Conservation (phyloP, 1,139 yeast genomes). For the Yamadazyma oceani region DNA sequence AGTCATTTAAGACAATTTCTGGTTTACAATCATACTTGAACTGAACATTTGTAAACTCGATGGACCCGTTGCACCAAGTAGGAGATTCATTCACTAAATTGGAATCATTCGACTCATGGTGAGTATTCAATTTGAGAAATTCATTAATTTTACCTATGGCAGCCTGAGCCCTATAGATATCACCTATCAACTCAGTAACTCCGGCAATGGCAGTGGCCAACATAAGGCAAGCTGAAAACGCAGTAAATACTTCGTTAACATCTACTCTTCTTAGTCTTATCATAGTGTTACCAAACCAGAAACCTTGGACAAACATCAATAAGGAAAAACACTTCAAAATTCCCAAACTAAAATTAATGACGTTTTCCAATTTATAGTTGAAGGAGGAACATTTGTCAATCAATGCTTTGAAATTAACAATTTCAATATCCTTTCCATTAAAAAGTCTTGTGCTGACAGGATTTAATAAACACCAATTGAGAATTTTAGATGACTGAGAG, state of each 20-base stretch:
- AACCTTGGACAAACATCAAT: slow-evolving; percentile 84
- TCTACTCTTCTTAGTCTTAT: slow-evolving; percentile 49
- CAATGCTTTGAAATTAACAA: slow-evolving; percentile 37
- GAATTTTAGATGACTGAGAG: slow-evolving; percentile 55
- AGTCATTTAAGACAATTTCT: slow-evolving; percentile 43
- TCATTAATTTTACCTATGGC: slow-evolving; percentile 47
- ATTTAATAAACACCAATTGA: slow-evolving; percentile 70
- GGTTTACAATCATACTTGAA: slow-evolving; percentile 66
- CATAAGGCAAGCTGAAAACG: slow-evolving; percentile 77
- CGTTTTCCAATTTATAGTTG: slow-evolving; percentile 48
- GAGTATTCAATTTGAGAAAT: slow-evolving; percentile 20
- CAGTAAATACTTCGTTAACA: slow-evolving; percentile 70
- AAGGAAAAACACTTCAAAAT: slow-evolving; percentile 57
- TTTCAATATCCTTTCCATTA: slow-evolving; percentile 57
- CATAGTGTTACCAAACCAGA: slow-evolving; percentile 82
- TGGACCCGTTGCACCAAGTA: slow-evolving; percentile 37
- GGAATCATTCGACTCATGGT: slow-evolving; percentile 14
- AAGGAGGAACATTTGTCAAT: slow-evolving; percentile 47
- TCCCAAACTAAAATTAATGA: slow-evolving; percentile 58
- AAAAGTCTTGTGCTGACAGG: slow-evolving; percentile 61
- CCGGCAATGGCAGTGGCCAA: slow-evolving; percentile 60
- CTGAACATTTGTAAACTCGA: slow-evolving; percentile 50
- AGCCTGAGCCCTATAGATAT: slow-evolving; percentile 62
- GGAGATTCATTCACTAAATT: slow-evolving; percentile 23
- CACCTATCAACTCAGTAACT: slow-evolving; percentile 52